phyloP scores from a whole-genome alignment of 805 yeast genomes.

The Zygosaccharomyces kombuchaensis region DNA sequence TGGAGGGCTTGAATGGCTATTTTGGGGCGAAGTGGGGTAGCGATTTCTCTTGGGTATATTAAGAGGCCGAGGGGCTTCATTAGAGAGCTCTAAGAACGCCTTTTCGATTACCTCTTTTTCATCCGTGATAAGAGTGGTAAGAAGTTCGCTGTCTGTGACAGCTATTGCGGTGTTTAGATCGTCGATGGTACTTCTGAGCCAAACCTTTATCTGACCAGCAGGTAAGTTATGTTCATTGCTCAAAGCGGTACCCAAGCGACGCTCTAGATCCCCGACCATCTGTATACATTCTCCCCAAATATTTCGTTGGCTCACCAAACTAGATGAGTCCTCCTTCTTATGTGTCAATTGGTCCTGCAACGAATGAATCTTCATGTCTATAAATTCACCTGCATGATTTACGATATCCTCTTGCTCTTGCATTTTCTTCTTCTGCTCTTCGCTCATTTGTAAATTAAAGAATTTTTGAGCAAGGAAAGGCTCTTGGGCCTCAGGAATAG shows the following conservation, averaged over 20 bases:
- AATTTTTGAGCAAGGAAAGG: slow-evolving; percentile 11
- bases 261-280: slow-evolving; percentile 22
- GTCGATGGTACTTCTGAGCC: slow-evolving; percentile 10
- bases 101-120: slow-evolving; percentile 23
- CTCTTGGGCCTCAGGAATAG: slow-evolving; percentile 7
- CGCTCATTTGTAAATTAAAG: slow-evolving; percentile 11
- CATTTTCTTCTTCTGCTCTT: slow-evolving; percentile 6
- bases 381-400: slow-evolving; percentile 22
- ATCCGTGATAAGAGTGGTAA: slow-evolving; percentile 13
- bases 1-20: slow-evolving; percentile 12
- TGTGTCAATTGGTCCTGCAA: slow-evolving; percentile 23
- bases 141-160: slow-evolving; percentile 7
- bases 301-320: slow-evolving; percentile 14
- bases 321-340: slow-evolving; percentile 23
- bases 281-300: slow-evolving; percentile 26
- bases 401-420: slow-evolving; percentile 19
- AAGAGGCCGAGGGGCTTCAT: neutral
- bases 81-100: slow-evolving; percentile 21
- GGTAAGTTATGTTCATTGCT: neutral
- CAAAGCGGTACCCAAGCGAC: slow-evolving; percentile 12
- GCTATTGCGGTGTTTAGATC: slow-evolving; percentile 7
- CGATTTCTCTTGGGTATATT: slow-evolving; percentile 1
- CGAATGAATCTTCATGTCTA: slow-evolving; percentile 23
- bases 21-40: slow-evolving; percentile 3
- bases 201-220: slow-evolving; percentile 4